Conservation (phyloP, 139 green algal species). For the Pleodorina starrii region DNA sequence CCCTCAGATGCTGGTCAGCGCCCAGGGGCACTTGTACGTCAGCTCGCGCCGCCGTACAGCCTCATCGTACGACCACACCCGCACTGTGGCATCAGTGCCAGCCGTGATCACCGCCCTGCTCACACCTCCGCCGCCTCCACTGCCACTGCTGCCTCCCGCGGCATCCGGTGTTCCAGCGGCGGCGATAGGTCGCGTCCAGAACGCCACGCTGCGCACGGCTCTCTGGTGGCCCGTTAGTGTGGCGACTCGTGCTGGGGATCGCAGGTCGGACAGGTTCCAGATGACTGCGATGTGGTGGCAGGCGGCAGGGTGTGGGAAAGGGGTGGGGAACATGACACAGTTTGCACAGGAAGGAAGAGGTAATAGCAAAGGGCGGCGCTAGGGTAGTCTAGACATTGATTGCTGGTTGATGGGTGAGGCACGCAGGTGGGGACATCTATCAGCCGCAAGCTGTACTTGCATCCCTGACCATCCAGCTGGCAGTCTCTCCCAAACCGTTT, state of each 20-base stretch:
- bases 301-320: too few species aligned
- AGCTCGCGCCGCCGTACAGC: neutral
- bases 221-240: neutral
- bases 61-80: constrained; percentile 16
- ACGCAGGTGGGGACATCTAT: too few species aligned
- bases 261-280: neutral
- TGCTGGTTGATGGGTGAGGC: too few species aligned
- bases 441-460: too few species aligned
- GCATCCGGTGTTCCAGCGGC: neutral
- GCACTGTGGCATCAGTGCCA: constrained; percentile 10
- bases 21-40: constrained; percentile 26
- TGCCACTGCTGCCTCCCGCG: neutral
- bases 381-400: too few species aligned
- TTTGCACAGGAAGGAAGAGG: too few species aligned
- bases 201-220: neutral
- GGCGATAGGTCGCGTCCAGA: too few species aligned
- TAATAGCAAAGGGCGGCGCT: too few species aligned
- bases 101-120: neutral
- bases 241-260: neutral
- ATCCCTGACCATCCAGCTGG: too few species aligned
- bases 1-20: neutral
- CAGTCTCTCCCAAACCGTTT: too few species aligned
- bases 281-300: constrained; percentile 8
- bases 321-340: too few species aligned
- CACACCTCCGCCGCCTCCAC: neutral